Base-by-base conservation (phyloP, 805 yeast species). In the Phaffomyces thermotolerans region DNA sequence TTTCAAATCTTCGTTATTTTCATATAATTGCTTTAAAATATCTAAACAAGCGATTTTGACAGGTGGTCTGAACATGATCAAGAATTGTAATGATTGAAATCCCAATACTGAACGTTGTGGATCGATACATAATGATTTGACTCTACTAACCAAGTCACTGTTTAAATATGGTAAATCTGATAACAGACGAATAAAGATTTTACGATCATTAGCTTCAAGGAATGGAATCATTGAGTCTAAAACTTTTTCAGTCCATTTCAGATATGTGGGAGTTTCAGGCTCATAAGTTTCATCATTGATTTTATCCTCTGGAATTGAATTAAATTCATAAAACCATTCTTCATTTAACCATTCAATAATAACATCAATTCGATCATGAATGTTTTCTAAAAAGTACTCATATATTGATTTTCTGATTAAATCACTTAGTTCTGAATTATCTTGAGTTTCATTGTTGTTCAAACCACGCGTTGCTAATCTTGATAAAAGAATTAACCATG, bases 311-410 rank as follows among this genome's bases (percentile, higher is more conserved):
- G 41, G 45, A 17, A 56, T 56, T 43, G 50, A 50, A 24, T 58
- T 51, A 24, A 53, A 65, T 56, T 81, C 85, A 39, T 77, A 69
- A 64, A 78, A 81, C 95, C 96, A 93, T 62, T 93, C 99, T 64
- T 93, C 99, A 55, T 84, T 90, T 43, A 93, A 66, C 99, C 99
- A 93, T 49, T 84, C 89, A 33, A 91, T 79, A 17, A 88, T 79
- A 31, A 82, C 64, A 46, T 86, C 95, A 12, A 90, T 72, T 31
- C 91, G 69, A 9, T 68, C 70, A 43, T 83, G 83, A 53, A 90
- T 79, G 56, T 84, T 86, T 10, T 73, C 80, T 54, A 86, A 69
- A 43, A 88, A 81, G 58, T 83, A 85, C 15, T 80, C 78, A 47
- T 83, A 81, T 10, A 93, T 65, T 20, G 87, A 76, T 20, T 75